These are phyloP conservation scores for Rhodotorula sp. DNA, from an alignment of 1,284 basidiomycete species.

Conservation along the genomic window DNA sequence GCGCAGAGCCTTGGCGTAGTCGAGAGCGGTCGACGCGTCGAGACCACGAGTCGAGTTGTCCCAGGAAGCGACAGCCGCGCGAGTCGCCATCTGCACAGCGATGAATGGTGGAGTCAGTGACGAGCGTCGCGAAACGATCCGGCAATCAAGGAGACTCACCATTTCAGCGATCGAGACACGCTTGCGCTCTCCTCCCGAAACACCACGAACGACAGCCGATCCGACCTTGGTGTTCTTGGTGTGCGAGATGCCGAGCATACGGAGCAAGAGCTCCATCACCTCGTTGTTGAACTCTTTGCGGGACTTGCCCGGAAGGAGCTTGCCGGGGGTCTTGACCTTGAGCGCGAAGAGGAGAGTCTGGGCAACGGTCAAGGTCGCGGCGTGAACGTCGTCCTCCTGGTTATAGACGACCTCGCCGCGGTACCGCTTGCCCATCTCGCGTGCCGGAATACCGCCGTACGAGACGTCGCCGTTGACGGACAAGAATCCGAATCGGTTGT, in stretches of 20 bases:
- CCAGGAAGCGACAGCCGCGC: slow-evolving; percentile 51
- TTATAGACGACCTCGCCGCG: slow-evolving; percentile 67
- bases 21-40: slow-evolving; percentile 56
- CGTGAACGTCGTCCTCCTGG: slow-evolving; percentile 58
- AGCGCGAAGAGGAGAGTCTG: slow-evolving; percentile 60
- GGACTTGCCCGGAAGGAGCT: slow-evolving; percentile 55
- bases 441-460: slow-evolving; percentile 58
- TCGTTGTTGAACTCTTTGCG: slow-evolving; percentile 55
- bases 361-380: slow-evolving; percentile 61
- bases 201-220: slow-evolving; percentile 32
- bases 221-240: slow-evolving; percentile 56
- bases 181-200: slow-evolving; percentile 53
- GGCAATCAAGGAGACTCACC: slow-evolving; percentile 47
- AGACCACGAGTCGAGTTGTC: slow-evolving; percentile 75
- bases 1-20: slow-evolving; percentile 59
- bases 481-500: slow-evolving; percentile 48
- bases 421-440: slow-evolving; percentile 55
- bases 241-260: slow-evolving; percentile 62
- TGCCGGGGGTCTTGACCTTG: slow-evolving; percentile 56
- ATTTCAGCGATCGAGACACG: slow-evolving; percentile 63
- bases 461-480: slow-evolving; percentile 56
- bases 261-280: slow-evolving; percentile 57
- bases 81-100: slow-evolving; percentile 26
- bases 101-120: background rate
- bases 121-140: too few relatives aligned